These are phyloP conservation scores for Colletotrichum tanaceti DNA, from an alignment of 2,329 filamentous ascomycete genomes.

Conservation along the genomic window DNA sequence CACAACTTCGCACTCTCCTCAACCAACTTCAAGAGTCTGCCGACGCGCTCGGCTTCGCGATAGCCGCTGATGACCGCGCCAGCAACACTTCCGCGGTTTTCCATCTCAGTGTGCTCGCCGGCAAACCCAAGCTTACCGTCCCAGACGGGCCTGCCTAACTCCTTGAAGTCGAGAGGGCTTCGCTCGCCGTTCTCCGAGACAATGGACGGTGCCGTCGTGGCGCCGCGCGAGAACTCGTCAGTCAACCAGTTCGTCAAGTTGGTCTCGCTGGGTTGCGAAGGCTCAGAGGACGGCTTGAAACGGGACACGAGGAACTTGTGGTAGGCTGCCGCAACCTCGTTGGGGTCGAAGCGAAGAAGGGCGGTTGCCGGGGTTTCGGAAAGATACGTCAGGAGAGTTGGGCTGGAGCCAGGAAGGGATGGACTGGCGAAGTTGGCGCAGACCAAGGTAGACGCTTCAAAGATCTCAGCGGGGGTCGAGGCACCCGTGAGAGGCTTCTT, in stretches of 20 bases:
- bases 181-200: slow-evolving; percentile 34
- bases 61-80: slow-evolving; percentile 37
- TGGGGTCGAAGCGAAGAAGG: slow-evolving; percentile 29
- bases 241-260: slow-evolving; percentile 37
- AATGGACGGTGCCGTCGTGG: slow-evolving; percentile 36
- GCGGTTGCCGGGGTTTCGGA: slow-evolving; percentile 35
- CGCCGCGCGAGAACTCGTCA: slow-evolving; percentile 36
- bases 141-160: slow-evolving; percentile 34
- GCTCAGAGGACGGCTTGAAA: slow-evolving; percentile 31
- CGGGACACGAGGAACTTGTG: slow-evolving; percentile 36
- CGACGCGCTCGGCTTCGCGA: slow-evolving; percentile 37
- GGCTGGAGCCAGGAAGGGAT: slow-evolving; percentile 30
- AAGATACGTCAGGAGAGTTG: slow-evolving; percentile 36
- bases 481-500: slow-evolving; percentile 30
- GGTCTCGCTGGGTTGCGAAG: slow-evolving; percentile 28
- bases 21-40: slow-evolving; percentile 29
- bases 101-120: slow-evolving; percentile 39
- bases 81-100: slow-evolving; percentile 37
- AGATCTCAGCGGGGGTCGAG: slow-evolving; percentile 26
- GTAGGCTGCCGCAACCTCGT: slow-evolving; percentile 31
- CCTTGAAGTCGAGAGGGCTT: slow-evolving; percentile 38
- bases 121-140: slow-evolving; percentile 35
- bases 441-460: slow-evolving; percentile 36
- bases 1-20: slow-evolving; percentile 33
- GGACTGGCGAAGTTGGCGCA: slow-evolving; percentile 35